Base-by-base conservation (phyloP, 352 stramenopile genomes). In the Phytophthora fragariaefolia region DNA sequence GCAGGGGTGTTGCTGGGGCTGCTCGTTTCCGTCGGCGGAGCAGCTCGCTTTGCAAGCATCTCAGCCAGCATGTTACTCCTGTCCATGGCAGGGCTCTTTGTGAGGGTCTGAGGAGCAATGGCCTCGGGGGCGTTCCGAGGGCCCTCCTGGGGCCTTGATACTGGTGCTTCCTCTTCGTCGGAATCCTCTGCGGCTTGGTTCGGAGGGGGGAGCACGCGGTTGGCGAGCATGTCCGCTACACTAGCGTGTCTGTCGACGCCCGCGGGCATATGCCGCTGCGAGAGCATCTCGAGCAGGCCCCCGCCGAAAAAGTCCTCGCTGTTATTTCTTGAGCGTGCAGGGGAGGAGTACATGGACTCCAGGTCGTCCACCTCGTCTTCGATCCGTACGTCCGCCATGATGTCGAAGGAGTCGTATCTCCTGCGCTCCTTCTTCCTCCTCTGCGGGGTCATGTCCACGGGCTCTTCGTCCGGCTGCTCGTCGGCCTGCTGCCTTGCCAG, bases 41-140 rank as follows among this genome's bases (percentile, higher is more conserved):
- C 46, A 40, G 56, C 26, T 66, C 69, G 58, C 38, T 69, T 76
- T 18, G 66, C 56, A 9, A 83, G 55, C 73, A 82, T 73, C 55
- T 82, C 75, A 2, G 69, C 66, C 45, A 83, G 54, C 60, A 76
- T 68, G 32, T 82, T 74, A 45, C 54, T 71, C 27, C 59, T 63
- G 5, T 67, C 59, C 53, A 62, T 71, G 8, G 48, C 32, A 15
- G 49, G 45, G 8, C 13, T 66, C 28, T 69, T 48, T 20, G 47
- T 10, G 22, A n/a, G n/a, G 42, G 49, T 61, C 53, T 52, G 62
- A 17, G 22, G 22, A 24, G 30, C 30, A 34, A 13, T 17, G 0
- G 51, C 12, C 51, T 46, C 53, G 4, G 10, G 22, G 23, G 15
- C 27, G 47, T 55, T 22, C 23, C 15, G 24, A 48, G 47, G 2